These are phyloP conservation scores for Phytophthora vignae DNA, from an alignment of 352 stramenopile species.

Conservation along the genomic window DNA sequence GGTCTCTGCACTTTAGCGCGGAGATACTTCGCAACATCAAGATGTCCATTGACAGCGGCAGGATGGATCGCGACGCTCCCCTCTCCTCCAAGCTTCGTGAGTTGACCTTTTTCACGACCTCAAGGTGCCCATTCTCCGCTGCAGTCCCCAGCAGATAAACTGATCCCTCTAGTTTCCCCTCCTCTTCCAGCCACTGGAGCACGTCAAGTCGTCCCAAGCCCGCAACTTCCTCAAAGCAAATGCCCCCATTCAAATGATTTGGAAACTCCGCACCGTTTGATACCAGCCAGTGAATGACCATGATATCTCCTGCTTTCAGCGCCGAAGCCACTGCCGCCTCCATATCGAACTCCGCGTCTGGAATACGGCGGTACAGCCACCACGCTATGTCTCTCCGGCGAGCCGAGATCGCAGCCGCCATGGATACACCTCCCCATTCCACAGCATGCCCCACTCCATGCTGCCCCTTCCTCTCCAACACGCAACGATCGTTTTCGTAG, in stretches of 20 bases:
- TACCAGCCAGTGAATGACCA: neutral
- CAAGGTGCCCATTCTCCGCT: neutral
- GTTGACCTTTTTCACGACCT: neutral
- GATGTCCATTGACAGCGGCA: neutral
- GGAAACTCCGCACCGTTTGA: neutral
- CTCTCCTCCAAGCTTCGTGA: neutral
- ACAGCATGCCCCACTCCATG: neutral
- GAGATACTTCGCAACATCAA: neutral
- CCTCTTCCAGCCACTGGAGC: neutral
- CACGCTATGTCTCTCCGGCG: neutral
- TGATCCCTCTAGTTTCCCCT: neutral
- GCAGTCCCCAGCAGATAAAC: neutral
- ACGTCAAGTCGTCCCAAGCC: neutral
- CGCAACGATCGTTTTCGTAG: neutral
- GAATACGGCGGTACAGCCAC: neutral
- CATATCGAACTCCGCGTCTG: neutral
- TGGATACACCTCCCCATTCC: neutral
- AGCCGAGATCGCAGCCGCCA: neutral
- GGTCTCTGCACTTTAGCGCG: neutral
- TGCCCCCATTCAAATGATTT: too few relatives aligned
- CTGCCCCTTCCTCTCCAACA: neutral
- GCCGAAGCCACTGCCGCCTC: neutral
- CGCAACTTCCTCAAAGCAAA: neutral
- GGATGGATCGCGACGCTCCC: neutral
- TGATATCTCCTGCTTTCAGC: neutral